Evolutionary conservation across 768 basidiomycete species (phyloP).

Genomic region (Flagelloscypha sp.): DNA sequence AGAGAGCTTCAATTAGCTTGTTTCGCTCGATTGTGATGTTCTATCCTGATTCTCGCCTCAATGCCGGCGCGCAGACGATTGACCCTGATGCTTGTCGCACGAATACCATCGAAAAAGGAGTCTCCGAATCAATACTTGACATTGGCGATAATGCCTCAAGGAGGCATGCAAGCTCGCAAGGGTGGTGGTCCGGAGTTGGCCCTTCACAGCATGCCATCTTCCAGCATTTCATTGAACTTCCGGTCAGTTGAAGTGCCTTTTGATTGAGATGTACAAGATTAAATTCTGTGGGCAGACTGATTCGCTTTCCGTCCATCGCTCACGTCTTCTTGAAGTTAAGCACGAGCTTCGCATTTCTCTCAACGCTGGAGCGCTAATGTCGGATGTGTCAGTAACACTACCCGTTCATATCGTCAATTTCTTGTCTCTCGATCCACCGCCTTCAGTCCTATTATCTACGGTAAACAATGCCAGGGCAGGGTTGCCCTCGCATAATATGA

Average conservation of each 20-base stretch:
- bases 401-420: constrained; percentile 78
- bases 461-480: neutral
- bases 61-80: constrained; percentile 17
- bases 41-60: constrained; percentile 40
- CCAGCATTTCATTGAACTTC: constrained; percentile 60
- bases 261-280: constrained; percentile 3
- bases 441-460: constrained; percentile 16
- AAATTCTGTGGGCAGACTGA: constrained; percentile 40
- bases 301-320: constrained; percentile 58
- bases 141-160: constrained; percentile 54
- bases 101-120: constrained; percentile 49
- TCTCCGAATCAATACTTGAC: constrained; percentile 58
- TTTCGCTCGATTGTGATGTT: constrained; percentile 60
- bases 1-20: constrained; percentile 53
- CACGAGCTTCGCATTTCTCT: constrained; percentile 63
- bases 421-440: constrained; percentile 78
- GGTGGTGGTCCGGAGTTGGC: constrained; percentile 84
- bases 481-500: too few species aligned
- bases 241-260: constrained; percentile 43
- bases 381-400: constrained; percentile 61
- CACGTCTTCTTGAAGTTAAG: constrained; percentile 67
- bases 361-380: constrained; percentile 46
- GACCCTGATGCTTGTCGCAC: constrained; percentile 61
- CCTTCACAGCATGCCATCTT: constrained; percentile 56
- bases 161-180: constrained; percentile 71